Evolutionary conservation across 202 grass and related monocot genomes (phyloP), one percentile per base, ranked within the genome.

Genomic region (Hordeum pubiflorum): DNA sequence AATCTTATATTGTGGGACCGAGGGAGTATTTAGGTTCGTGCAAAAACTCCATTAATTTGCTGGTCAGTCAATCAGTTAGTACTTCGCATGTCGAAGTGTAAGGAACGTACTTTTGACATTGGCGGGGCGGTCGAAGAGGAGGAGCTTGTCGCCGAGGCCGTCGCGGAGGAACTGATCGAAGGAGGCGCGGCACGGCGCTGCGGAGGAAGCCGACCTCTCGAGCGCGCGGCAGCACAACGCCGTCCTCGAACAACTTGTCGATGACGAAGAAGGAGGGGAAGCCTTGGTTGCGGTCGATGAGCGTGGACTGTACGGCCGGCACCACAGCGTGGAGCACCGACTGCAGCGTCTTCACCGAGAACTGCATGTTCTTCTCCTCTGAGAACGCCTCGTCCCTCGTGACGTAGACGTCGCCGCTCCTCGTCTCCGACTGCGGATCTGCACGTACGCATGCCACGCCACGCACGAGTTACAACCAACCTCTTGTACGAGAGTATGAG

Each of bases 381-480:
- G 91, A 91, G 87, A 97, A 94, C 1, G 64, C 89, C 80, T 93
- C 94, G 69, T 91, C 94, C 82, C 89, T 82, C 0, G 94, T 87
- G 63, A 94, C 91, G 50, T 94, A 97, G 21, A 85, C 43, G 36
- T 65, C 27, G 18, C 22, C 31, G 1, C 38, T 68, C 84, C 81
- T 81, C 22, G 83, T 81, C 87, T 93, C 94, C 22, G 80, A 81
- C 50, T 74, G n/a, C 1, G 84, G 88, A n/a, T 97, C 89, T 54
- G 50, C 50, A 54, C 17, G 3, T 29, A 29, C 34, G 6, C 34
- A 13, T 1, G 24, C 24, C 24, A 26, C 41, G 41, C 0, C 0
- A 44, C 27, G 13, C 44, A 48, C 44, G 14, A 48, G 48, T 52
- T 52, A n/a, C 15, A 18, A 5, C 48, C 48, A n/a, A n/a, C n/a